phyloP scores from a whole-genome alignment of 257 asterid species.

The Solanum peruvianum region DNA sequence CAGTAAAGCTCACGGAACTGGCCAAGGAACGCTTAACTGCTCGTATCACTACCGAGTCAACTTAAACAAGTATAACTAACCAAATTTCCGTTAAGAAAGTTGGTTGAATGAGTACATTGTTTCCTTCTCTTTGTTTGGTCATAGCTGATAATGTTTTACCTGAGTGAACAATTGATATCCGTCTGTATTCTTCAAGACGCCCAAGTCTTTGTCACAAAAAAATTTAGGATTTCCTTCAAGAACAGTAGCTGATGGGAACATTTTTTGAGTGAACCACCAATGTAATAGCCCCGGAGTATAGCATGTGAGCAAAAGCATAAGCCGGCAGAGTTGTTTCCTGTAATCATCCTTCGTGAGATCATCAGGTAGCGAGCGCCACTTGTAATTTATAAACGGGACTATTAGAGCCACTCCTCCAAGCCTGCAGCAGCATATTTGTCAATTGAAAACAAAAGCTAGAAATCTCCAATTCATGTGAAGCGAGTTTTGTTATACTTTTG shows the following conservation, averaged over 20 bases:
- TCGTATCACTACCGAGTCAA: background rate
- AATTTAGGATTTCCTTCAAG: constrained; percentile 69
- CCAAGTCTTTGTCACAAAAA: constrained; percentile 59
- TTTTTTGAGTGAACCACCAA: constrained; percentile 87
- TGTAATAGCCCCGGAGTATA: constrained; percentile 50
- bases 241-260: constrained; percentile 65
- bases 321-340: constrained; percentile 50
- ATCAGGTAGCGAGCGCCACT: constrained; percentile 77
- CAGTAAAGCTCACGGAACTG: constrained; percentile 16
- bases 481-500: constrained; percentile 27
- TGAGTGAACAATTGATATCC: constrained; percentile 66
- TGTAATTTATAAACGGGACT: constrained; percentile 68
- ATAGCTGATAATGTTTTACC: constrained; percentile 21
- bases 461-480: background rate
- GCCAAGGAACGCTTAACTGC: background rate
- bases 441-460: background rate
- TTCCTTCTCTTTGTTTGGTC: background rate
- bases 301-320: constrained; percentile 32
- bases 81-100: background rate
- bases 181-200: constrained; percentile 58
- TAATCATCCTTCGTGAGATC: constrained; percentile 51
- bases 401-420: constrained; percentile 71
- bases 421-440: constrained; percentile 23
- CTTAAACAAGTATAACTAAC: background rate
- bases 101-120: background rate